Evolutionary conservation across 1,139 yeast species (phyloP).

Genomic region (Saccharomycopsis hybrid): DNA sequence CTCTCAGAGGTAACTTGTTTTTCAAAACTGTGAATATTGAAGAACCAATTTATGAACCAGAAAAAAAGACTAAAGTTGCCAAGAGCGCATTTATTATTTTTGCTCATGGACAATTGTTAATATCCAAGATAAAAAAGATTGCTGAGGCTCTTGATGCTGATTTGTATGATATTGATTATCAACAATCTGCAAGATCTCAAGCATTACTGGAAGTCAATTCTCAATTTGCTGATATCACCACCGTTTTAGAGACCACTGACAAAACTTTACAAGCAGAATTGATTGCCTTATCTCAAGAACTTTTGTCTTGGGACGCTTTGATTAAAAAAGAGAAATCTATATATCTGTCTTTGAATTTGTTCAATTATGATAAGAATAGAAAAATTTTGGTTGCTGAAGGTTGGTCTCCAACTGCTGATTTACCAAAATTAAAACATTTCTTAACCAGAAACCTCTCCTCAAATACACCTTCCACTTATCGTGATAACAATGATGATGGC

Average conservation of each 20-base stretch:
- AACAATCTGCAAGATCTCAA: conserved; percentile 46
- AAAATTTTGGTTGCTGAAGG: conserved; percentile 96
- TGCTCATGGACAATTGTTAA: conserved; percentile 77
- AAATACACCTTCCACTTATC: neutral
- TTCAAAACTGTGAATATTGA: conserved; percentile 61
- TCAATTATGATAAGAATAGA: conserved; percentile 79
- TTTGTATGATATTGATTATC: conserved; percentile 61
- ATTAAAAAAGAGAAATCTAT: conserved; percentile 69
- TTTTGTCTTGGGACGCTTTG: conserved; percentile 61
- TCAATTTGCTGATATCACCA: conserved; percentile 56
- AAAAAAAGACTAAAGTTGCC: conserved; percentile 41
- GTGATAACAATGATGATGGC: conserved; percentile 7
- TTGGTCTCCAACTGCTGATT: conserved; percentile 68
- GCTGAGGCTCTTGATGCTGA: conserved; percentile 82
- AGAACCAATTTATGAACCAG: conserved; percentile 48
- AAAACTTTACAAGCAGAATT: conserved; percentile 70
- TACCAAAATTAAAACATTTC: conserved; percentile 23
- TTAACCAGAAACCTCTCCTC: conserved; percentile 24
- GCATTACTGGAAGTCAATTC: conserved; percentile 54
- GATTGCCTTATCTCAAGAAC: conserved; percentile 64
- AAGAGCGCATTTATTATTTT: conserved; percentile 79
- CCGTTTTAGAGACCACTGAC: conserved; percentile 65
- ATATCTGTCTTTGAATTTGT: conserved; percentile 68
- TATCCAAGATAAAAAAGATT: conserved; percentile 62
- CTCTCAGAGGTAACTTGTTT: conserved; percentile 64